A percentile compares a stretch with the other conserved stretches of the same genome.
Conservation (phyloP, 23 red algal genomes). For the Gracilariopsis chorda region DNA sequence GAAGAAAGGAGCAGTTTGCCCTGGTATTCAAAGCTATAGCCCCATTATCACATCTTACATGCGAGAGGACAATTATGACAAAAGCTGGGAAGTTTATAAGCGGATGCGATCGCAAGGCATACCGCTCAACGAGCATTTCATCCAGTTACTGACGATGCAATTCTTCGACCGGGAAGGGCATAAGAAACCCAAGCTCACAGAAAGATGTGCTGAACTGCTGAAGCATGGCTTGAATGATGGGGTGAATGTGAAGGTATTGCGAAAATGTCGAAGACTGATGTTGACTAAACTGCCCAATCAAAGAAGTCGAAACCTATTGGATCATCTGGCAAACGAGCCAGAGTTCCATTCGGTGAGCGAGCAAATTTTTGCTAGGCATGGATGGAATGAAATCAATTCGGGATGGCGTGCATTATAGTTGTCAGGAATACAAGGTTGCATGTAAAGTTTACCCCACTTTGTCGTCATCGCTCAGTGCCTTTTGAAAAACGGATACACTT, state of each 20-base stretch:
- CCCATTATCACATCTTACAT: neutral
- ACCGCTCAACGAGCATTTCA: neutral
- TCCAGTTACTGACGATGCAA: neutral
- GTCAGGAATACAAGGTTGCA: neutral
- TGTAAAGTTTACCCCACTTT: neutral
- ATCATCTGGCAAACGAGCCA: constrained; percentile 12
- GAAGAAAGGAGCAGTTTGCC: neutral
- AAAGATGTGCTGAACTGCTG: neutral
- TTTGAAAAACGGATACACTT: constrained; percentile 32
- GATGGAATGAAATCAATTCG: constrained; percentile 69
- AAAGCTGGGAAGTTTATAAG: constrained; percentile 11
- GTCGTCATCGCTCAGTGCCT: neutral
- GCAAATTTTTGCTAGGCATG: constrained; percentile 66
- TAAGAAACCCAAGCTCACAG: neutral
- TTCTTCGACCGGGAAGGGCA: neutral
- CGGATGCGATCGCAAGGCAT: constrained; percentile 31
- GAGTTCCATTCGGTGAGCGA: constrained; percentile 48
- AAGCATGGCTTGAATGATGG: constrained; percentile 1
- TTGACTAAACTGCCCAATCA: neutral
- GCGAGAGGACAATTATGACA: neutral
- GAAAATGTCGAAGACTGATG: constrained; percentile 12
- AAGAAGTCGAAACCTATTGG: neutral
- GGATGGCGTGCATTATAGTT: constrained; percentile 56
- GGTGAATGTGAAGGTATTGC: neutral
- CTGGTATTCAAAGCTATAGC: neutral